Evolutionary conservation across 75 land plant genomes (phyloP), one percentile per base, ranked within the genome.

Genomic region (Picea glauca): DNA sequence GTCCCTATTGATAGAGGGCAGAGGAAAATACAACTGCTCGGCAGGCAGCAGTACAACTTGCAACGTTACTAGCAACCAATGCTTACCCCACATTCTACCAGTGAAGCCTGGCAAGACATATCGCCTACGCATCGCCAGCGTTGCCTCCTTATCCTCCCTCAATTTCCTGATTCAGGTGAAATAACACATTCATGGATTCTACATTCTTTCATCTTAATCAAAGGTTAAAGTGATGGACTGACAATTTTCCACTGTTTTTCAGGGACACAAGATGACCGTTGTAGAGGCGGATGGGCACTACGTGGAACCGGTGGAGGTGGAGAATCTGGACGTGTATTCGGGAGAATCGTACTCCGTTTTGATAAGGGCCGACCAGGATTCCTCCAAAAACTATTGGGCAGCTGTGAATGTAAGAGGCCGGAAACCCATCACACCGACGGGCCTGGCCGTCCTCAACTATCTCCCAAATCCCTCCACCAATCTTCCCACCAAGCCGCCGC

Each of bases 221-320:
- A 50, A 1, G 0, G 1, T 0, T 50, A 0, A 11, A 9, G 1
- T 50, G 56, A 9, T 9, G 1, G 1, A 9, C 12, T 9, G 9
- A 9, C 13, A 9, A 9, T 50, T 0, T 50, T 50, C 9, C 56
- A 11, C 11, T 9, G 2, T 50, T 50, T 50, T 50, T 50, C 56
- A 50, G 99, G 79, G 83, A 59, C 98, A 96, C 89, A 91, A 88
- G 78, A 85, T 96, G 92, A 82, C 81, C 7, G 86, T 94, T 67
- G 98, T 94, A 54, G 97, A 96, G 81, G 98, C 98, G 0, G 98
- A 96, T 77, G 95, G 98, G 2, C 90, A 94, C 84, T 92, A 92
- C 78, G 86, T 94, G 3, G 80, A 92, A 54, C 99, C 98, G 4
- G 79, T 91, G 20, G 58, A 75, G 12, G 89, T 88, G 3, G 75